Evolutionary conservation across 164 flowering plant species (phyloP).

Genomic region (Vitis amurensis): DNA sequence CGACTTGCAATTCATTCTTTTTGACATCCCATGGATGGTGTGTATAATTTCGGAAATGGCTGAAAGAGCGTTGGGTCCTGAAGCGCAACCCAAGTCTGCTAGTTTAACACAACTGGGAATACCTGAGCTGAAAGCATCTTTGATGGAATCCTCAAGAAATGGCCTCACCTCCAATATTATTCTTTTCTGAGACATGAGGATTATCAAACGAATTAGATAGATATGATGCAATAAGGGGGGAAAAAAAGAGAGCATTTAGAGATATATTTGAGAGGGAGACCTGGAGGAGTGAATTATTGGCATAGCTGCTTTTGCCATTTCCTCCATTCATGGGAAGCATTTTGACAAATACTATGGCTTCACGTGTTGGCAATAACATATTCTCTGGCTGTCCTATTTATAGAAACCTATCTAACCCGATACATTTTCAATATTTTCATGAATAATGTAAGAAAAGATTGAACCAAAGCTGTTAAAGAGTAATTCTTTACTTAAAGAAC

Average conservation of each 20-base stretch:
- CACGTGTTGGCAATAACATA: not conserved
- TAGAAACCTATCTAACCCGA: not conserved
- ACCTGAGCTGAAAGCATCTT: not conserved
- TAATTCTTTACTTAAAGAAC: too few relatives aligned
- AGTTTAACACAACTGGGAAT: not conserved
- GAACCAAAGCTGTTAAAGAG: too few relatives aligned
- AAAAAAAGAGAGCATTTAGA: not conserved
- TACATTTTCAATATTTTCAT: too few relatives aligned
- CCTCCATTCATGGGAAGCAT: conserved; percentile 14
- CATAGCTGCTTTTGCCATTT: conserved; percentile 12
- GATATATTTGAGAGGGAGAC: not conserved
- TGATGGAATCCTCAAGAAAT: conserved; percentile 1
- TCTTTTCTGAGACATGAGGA: not conserved
- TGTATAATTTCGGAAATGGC: conserved; percentile 5
- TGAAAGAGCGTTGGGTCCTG: conserved; percentile 9
- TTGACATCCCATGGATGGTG: not conserved
- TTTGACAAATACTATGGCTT: not conserved
- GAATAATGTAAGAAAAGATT: too few relatives aligned
- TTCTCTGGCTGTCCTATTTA: not conserved
- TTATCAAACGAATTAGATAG: not conserved
- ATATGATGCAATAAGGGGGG: too few relatives aligned
- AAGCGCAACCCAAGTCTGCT: conserved; percentile 13
- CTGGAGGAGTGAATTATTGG: conserved; percentile 13
- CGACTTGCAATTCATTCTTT: not conserved
- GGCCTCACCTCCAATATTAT: conserved; percentile 3